Evolutionary conservation across 768 basidiomycete genomes (phyloP), one percentile per base, ranked within the genome.

Genomic region (Candolleomyces efflorescens): DNA sequence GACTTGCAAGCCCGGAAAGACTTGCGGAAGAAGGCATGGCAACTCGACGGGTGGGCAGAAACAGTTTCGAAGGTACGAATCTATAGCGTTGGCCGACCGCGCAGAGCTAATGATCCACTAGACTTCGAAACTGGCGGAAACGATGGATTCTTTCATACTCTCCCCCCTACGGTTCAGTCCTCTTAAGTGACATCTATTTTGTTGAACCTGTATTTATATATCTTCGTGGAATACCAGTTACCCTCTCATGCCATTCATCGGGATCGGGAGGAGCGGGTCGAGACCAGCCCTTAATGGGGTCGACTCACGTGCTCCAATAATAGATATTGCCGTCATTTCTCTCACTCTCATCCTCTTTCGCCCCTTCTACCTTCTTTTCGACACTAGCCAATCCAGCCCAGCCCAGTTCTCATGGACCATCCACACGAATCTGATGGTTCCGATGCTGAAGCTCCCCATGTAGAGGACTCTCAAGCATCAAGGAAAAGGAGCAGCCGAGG

Each of bases 41-140:
- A 91, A 65, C 80, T 93, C 63, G 92, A 95, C 60, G 94, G 93
- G 4, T 99, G 96, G 96, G 89, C 90, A 45, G 91, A 92, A 71
- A 96, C 94, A 0, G 94, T 96, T 36, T 86, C 87, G 60, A 93
- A 95, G 86, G 94, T 86, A 63, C 61, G 78, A 63, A 32, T 12
- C 38, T n/a, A 15, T 38, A n/a, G 23, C 26, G 46, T 52, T 32
- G 20, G 18, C 54, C 54, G 41, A 58, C 43, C 38, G 61, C 48
- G 66, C 55, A 58, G 52, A 36, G 9, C 49, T 59, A 18, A 53
- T 23, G 20, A 13, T 58, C 53, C 47, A 60, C 26, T 71, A 98
- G 94, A 99, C 97, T 3, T 82, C 94, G 36, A 90, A 94, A 69
- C 78, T 96, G 49, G 84, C 94, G 5, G 86, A 82, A 66, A 75